Conservation (phyloP, 225 moss, liverwort and hornwort genomes). For the Physcomitrium patens region DNA sequence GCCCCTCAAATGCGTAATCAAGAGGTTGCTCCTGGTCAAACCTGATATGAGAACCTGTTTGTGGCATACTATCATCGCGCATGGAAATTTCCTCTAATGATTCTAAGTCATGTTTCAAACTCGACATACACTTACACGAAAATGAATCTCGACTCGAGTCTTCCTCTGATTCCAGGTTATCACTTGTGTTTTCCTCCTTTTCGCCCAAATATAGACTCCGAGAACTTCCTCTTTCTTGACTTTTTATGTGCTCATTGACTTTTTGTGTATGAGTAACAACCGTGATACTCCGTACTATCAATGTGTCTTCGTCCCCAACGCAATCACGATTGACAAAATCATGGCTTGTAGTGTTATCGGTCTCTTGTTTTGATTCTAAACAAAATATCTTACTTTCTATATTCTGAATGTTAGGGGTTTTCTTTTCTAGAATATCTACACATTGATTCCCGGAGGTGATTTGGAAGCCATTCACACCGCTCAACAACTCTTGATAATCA, state of each 20-base stretch:
- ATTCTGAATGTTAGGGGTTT: neutral
- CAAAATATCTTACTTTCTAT: neutral
- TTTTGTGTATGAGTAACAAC: constrained; percentile 17
- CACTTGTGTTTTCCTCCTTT: constrained; percentile 19
- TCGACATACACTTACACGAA: constrained; percentile 27
- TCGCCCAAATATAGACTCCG: constrained; percentile 33
- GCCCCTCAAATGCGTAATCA: neutral
- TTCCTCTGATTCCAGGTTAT: constrained; percentile 22
- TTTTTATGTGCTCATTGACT: constrained; percentile 8
- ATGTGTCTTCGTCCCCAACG: neutral
- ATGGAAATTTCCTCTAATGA: constrained; percentile 11
- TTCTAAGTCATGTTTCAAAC: constrained; percentile 32
- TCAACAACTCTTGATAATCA: constrained; percentile 3
- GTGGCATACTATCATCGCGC: constrained; percentile 21
- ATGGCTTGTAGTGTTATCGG: constrained; percentile 11
- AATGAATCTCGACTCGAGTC: constrained; percentile 30
- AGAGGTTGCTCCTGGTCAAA: constrained; percentile 19
- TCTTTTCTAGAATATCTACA: constrained; percentile 9
- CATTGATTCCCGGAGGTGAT: constrained; percentile 9
- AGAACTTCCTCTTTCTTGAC: constrained; percentile 18
- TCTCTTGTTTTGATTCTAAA: constrained; percentile 12
- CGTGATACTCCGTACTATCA: constrained; percentile 8
- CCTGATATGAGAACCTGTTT: constrained; percentile 20
- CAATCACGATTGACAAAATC: neutral
- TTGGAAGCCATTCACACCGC: constrained; percentile 17